A percentile compares a stretch with the other conserved stretches of the same genome.
Evolutionary conservation across 2,329 filamentous ascomycete species (phyloP).

Genomic region (Talaromyces piceae): DNA sequence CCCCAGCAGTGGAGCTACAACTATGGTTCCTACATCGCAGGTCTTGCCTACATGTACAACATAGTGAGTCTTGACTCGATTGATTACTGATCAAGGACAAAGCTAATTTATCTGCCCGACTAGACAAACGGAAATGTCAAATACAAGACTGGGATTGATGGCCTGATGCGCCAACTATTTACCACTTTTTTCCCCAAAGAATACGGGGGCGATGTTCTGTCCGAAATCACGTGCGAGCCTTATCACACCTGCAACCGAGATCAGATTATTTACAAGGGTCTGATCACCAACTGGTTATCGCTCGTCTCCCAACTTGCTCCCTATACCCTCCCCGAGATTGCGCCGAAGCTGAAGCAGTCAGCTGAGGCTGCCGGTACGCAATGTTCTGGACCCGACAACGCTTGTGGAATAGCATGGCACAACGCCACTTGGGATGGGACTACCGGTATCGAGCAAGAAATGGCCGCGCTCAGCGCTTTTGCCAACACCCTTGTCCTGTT

Average conservation of each 20-base stretch:
- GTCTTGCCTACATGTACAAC: conserved; percentile 52
- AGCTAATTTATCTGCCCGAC: conserved; percentile 1
- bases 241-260: conserved; percentile 52
- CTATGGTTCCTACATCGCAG: conserved; percentile 48
- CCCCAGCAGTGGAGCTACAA: conserved; percentile 53
- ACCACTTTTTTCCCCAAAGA: conserved; percentile 44
- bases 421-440: conserved; percentile 28
- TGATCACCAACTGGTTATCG: conserved; percentile 54
- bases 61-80: conserved; percentile 27
- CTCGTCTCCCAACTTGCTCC: conserved; percentile 52
- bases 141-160: conserved; percentile 48
- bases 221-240: conserved; percentile 53
- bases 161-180: conserved; percentile 46
- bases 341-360: conserved; percentile 46
- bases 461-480: conserved; percentile 34
- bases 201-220: conserved; percentile 47
- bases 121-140: conserved; percentile 30
- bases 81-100: neutral
- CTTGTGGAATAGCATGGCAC: conserved; percentile 45
- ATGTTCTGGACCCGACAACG: conserved; percentile 47
- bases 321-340: conserved; percentile 45
- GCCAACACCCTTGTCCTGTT: conserved; percentile 23
- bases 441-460: conserved; percentile 32
- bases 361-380: conserved; percentile 48
- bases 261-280: conserved; percentile 59